Evolutionary conservation across 1,284 basidiomycete species (phyloP).

Genomic region (Ustilago tritici): DNA sequence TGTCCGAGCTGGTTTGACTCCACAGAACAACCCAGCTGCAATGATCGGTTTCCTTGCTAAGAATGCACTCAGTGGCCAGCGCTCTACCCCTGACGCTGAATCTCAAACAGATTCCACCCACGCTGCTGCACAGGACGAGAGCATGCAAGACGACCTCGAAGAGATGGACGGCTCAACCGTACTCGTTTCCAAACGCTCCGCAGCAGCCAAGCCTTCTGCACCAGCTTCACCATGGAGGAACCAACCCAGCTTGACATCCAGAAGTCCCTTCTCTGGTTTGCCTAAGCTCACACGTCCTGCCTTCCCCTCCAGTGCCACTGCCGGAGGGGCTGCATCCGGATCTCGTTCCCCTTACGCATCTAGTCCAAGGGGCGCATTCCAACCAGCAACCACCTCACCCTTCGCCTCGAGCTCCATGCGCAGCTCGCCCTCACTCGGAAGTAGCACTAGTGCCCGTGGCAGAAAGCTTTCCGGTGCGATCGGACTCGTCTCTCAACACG

Average conservation of each 20-base stretch:
- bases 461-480: constrained; percentile 34
- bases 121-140: constrained; percentile 16
- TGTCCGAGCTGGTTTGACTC: constrained; percentile 12
- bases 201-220: background rate
- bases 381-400: constrained; percentile 36
- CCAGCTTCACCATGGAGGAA: constrained; percentile 46
- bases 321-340: constrained; percentile 18
- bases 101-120: background rate
- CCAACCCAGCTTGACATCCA: constrained; percentile 44
- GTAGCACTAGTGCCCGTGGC: background rate
- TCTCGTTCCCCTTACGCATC: constrained; percentile 29
- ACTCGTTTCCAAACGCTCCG: constrained; percentile 12
- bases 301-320: background rate
- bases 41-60: constrained; percentile 53
- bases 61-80: constrained; percentile 35
- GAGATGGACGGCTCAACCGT: constrained; percentile 37
- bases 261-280: constrained; percentile 51
- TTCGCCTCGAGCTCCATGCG: constrained; percentile 32
- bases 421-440: constrained; percentile 30
- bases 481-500: constrained; percentile 44
- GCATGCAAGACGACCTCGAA: constrained; percentile 29
- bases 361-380: constrained; percentile 34
- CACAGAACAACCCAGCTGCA: constrained; percentile 29
- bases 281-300: constrained; percentile 41
- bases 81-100: background rate